Conservation (phyloP, 1,284 basidiomycete genomes). For the Erythrobasidium hasegawianum region DNA sequence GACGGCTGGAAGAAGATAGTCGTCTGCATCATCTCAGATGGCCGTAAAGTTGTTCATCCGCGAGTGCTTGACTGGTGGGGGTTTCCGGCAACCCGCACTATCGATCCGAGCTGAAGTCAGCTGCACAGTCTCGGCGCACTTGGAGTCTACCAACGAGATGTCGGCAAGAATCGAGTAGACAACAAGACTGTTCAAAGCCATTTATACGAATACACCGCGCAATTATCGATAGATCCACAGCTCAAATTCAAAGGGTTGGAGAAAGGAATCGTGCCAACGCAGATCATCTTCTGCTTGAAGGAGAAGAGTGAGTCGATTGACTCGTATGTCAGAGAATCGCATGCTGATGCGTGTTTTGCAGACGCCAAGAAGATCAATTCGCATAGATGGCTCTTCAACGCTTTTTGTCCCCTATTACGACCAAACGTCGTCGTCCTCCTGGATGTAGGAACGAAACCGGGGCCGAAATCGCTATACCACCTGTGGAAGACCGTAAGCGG, state of each 20-base stretch:
- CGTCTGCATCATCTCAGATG: slow-evolving; percentile 77
- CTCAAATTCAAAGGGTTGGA: slow-evolving; percentile 49
- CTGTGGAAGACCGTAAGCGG: slow-evolving; percentile 72
- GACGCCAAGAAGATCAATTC: slow-evolving; percentile 67
- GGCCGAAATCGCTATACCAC: slow-evolving; percentile 77
- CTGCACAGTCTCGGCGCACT: slow-evolving; percentile 57
- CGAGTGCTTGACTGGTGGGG: slow-evolving; percentile 81
- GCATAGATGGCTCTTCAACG: slow-evolving; percentile 94
- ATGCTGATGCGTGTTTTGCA: no score
- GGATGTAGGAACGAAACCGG: slow-evolving; percentile 89
- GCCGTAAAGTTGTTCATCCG: slow-evolving; percentile 84
- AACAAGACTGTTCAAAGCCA: slow-evolving; percentile 70
- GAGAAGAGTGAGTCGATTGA: slow-evolving; percentile 71
- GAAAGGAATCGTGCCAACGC: slow-evolving; percentile 70
- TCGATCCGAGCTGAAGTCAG: no score
- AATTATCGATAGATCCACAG: slow-evolving; percentile 66
- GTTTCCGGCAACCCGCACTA: no score
- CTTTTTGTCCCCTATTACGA: slow-evolving; percentile 59
- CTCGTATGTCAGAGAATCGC: no score
- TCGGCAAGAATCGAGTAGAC: slow-evolving; percentile 88
- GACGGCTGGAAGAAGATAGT: slow-evolving; percentile 99
- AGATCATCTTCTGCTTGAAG: slow-evolving; percentile 86
- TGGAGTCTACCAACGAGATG: slow-evolving; percentile 60
- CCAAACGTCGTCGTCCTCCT: slow-evolving; percentile 84
- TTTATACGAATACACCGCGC: slow-evolving; percentile 67